Conservation (phyloP, 208 protist genomes). For the Porcisia hertigi region DNA sequence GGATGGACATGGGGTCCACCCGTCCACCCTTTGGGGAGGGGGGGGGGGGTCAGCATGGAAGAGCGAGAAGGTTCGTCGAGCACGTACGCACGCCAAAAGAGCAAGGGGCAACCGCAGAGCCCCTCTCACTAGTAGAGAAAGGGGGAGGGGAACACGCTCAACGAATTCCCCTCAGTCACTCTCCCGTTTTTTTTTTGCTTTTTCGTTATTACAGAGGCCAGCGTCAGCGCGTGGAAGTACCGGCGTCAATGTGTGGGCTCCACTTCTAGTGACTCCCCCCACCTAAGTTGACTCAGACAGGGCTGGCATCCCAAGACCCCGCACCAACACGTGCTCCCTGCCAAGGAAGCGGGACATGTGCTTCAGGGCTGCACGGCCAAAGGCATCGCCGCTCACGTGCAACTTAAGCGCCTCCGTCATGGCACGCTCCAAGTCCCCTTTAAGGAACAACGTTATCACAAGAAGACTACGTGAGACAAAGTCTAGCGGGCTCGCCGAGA, state of each 20-base stretch:
- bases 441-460: constrained; percentile 81
- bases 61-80: neutral
- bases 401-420: constrained; percentile 88
- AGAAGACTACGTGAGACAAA: constrained; percentile 48
- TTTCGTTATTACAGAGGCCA: neutral
- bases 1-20: neutral
- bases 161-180: neutral
- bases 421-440: constrained; percentile 80
- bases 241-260: neutral
- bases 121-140: neutral
- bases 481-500: constrained; percentile 45
- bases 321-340: constrained; percentile 49
- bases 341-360: constrained; percentile 68
- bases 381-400: constrained; percentile 39
- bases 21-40: no score
- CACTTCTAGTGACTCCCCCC: neutral
- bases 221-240: neutral
- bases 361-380: constrained; percentile 61
- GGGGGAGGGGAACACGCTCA: neutral
- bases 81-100: neutral
- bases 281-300: neutral
- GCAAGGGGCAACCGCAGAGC: neutral
- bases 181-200: neutral
- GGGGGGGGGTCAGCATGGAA: no score
- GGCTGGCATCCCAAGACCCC: constrained; percentile 25